Base-by-base conservation (phyloP, 495 filamentous ascomycete genomes). In the Aeminium ludgeri region DNA sequence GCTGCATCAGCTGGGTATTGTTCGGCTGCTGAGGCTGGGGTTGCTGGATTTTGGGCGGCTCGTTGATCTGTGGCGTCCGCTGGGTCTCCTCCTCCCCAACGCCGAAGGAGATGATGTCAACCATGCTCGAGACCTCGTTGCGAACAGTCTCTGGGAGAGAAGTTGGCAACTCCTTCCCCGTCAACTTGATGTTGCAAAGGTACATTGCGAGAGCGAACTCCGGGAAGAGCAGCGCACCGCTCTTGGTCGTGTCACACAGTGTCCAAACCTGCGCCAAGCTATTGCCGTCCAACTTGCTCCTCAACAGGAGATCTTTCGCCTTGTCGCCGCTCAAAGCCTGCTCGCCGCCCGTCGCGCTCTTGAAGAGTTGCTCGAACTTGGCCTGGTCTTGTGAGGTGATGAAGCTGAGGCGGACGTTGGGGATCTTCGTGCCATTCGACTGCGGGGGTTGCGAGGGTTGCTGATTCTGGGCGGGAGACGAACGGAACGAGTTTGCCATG, bases 141-240 rank as follows among this genome's bases (percentile, higher is more conserved):
- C 72, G 78, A 35, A 96, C 75, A 30, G 71, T 78, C 30, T 95
- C 86, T 0, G 91, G 87, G 2, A 99, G 64, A 10, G 56, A 55
- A 1, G 65, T 50, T 1, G 91, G 91, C 8, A 99, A 54, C 0
- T 73, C 64, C 58, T 92, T 93, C 20, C 86, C 86, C 12, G 82
- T 82, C 12, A 95, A 67, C 60, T 80, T 85, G 49, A 96, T 54
- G 48, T 95, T 96, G 65, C 91, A 99, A 15, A 99, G 77, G 55
- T 99, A 99, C 91, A 99, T 94, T 31, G 91, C 85, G 36, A 99
- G 65, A 10, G 89, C 91, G 45, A 99, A 96, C 61, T 99, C 91
- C 20, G 91, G 91, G 61, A 99, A 99, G 48, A 94, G 79, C 30
- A 99, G 68, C 57, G 94, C 86, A 12, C 91, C 91, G 3, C 86